Base-by-base conservation (phyloP, 441 rosid species). In the Croton laevigatus region DNA sequence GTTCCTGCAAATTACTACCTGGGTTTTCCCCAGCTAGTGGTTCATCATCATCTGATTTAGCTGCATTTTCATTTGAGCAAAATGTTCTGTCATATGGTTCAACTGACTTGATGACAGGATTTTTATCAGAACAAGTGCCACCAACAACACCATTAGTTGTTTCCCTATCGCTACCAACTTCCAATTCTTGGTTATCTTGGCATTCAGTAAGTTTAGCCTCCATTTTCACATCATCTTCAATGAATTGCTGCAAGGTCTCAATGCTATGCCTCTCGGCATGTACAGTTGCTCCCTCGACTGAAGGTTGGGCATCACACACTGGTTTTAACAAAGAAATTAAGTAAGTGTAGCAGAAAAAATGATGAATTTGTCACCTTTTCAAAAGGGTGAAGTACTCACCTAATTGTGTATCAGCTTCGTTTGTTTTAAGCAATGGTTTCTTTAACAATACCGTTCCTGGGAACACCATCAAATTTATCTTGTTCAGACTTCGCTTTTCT, bases 401-500 rank as follows among this genome's bases (percentile, higher is more conserved):
- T 38, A 75, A 66, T 74, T 73, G 65, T 20, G 13, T 55, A 16
- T 78, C 82, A 62, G 83, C 70, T 48, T 76, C 72, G 46, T 71
- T 59, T 60, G 68, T 62, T 68, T 70, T 62, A 64, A 81, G 73
- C 58, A 91, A 81, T 2, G 83, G 65, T 79, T 94, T 94, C 63
- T 81, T 89, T 51, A 94, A 91, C 75, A 88, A 80, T 42, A 89
- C 61, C 3, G 98, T 80, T 52, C 97, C 97, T 8, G 97, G 98
- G 76, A 92, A 89, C 53, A 94, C 94, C 98, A 90, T 88, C 79
- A 92, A 81, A 81, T 91, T 95, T 78, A 88, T 71, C 74, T 73
- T 82, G 62, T 81, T 87, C 46, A 91, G 86, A 67, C 83, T 75
- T 69, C 66, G 78, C 71, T 83, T 89, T 79, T 95, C 98, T 3